phyloP scores from a whole-genome alignment of 192 early-diverging fungal species.

The Funneliformis mosseae region DNA sequence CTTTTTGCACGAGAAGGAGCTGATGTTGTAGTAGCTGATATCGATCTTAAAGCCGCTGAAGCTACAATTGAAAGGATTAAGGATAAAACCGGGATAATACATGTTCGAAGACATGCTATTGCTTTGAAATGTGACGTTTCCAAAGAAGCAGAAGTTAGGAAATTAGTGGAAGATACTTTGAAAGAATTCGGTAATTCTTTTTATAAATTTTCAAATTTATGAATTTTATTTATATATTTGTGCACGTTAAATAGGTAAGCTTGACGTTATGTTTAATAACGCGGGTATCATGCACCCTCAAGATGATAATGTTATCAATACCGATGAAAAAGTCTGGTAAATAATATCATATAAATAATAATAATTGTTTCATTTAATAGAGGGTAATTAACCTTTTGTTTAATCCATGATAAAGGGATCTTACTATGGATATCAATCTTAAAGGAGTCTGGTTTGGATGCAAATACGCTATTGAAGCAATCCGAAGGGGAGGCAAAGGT shows the following conservation, averaged over 20 bases:
- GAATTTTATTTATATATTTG: not conserved
- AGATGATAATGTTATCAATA: conserved; percentile 78
- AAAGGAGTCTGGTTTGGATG: conserved; percentile 91
- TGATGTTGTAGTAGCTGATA: conserved; percentile 74
- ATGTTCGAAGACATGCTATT: conserved; percentile 49
- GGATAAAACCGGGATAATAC: conserved; percentile 41
- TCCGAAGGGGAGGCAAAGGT: conserved; percentile 57
- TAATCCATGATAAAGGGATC: conserved; percentile 48
- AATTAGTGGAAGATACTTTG: conserved; percentile 66
- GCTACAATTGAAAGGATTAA: conserved; percentile 58
- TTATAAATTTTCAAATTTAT: not conserved
- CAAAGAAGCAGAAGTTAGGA: conserved; percentile 71
- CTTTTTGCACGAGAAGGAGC: conserved; percentile 82
- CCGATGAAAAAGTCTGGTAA: conserved; percentile 80
- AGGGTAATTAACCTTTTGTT: not conserved
- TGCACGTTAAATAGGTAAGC: conserved; percentile 54
- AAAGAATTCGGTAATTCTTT: conserved; percentile 61
- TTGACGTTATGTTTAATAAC: conserved; percentile 86
- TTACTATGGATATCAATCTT: conserved; percentile 80
- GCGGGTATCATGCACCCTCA: conserved; percentile 84
- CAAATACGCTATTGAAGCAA: conserved; percentile 77
- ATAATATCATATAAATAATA: conserved; percentile 34
- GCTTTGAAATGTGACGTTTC: conserved; percentile 71
- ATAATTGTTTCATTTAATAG: not conserved
- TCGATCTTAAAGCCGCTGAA: conserved; percentile 64